phyloP scores from a whole-genome alignment of 2,329 filamentous ascomycete species.

The Fusarium pseudoanthophilum region DNA sequence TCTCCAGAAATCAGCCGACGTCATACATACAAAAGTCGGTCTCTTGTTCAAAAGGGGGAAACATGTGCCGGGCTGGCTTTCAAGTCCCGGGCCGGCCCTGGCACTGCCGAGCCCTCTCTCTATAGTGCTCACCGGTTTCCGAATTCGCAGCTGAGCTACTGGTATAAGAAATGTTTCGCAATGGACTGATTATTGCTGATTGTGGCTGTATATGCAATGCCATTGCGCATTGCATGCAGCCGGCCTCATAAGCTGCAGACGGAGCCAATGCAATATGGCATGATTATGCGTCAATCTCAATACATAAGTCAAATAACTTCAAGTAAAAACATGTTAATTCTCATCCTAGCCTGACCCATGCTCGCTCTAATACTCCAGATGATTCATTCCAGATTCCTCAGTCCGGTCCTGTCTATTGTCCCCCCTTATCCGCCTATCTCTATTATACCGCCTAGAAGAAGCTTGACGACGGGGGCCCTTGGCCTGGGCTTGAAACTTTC shows the following conservation, averaged over 20 bases:
- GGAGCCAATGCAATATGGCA: not conserved
- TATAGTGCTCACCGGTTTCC: not conserved
- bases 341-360: conserved; percentile 26
- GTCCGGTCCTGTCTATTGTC: conserved; percentile 30
- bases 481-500: not conserved
- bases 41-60: not conserved
- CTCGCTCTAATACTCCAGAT: conserved; percentile 40
- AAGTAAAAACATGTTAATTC: conserved; percentile 13
- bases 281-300: conserved; percentile 6
- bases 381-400: conserved; percentile 15
- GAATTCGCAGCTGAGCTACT: not conserved
- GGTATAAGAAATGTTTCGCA: not conserved
- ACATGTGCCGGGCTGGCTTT: not conserved
- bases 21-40: conserved; percentile 9
- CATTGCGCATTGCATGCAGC: conserved; percentile 3
- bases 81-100: conserved; percentile 6
- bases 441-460: conserved; percentile 6
- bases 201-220: not conserved
- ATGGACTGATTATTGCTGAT: conserved; percentile 5
- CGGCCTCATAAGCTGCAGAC: not conserved
- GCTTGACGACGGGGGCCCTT: not conserved
- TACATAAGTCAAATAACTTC: not conserved
- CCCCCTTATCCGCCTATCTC: conserved; percentile 3
- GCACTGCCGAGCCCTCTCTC: not conserved
- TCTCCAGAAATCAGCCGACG: conserved; percentile 1